These are phyloP conservation scores for Grigorovia transvaalensis DNA, from an alignment of 805 yeast genomes.

Conservation along the genomic window DNA sequence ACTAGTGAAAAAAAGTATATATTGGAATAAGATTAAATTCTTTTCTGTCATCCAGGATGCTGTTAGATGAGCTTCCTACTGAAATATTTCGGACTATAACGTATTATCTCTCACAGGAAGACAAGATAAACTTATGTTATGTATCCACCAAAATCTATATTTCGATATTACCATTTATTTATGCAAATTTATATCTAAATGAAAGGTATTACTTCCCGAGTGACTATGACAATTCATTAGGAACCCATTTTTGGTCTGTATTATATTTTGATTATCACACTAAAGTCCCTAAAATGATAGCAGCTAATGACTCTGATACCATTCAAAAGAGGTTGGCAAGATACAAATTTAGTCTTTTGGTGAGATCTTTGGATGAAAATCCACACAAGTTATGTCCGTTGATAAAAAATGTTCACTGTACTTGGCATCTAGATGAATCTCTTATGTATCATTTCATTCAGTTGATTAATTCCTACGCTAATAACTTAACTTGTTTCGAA, in stretches of 20 bases:
- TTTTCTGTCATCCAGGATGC: background rate
- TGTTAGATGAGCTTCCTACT: slow-evolving; percentile 19
- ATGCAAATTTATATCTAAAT: slow-evolving; percentile 19
- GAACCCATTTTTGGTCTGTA: slow-evolving; percentile 22
- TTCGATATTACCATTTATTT: slow-evolving; percentile 13
- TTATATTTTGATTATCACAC: slow-evolving; percentile 9
- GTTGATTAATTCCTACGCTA: slow-evolving; percentile 10
- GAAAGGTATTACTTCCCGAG: slow-evolving; percentile 18
- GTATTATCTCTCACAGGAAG: slow-evolving; percentile 15
- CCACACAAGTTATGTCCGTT: slow-evolving; percentile 14
- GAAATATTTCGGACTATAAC: slow-evolving; percentile 15
- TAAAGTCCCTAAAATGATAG: background rate
- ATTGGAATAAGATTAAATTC: background rate
- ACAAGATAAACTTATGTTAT: slow-evolving; percentile 18
- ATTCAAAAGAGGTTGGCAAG: background rate
- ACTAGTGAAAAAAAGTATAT: no score
- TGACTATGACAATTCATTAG: slow-evolving; percentile 17
- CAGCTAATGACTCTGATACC: background rate
- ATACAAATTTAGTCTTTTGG: slow-evolving; percentile 13
- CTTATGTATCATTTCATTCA: slow-evolving; percentile 11
- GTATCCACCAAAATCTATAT: slow-evolving; percentile 13
- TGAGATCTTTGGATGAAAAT: slow-evolving; percentile 13
- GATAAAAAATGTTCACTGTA: slow-evolving; percentile 19
- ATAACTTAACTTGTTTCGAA: slow-evolving; percentile 16
- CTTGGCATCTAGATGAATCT: slow-evolving; percentile 22